These are phyloP conservation scores for Coffea humblotiana DNA, from an alignment of 305 asterid species.

Conservation along the genomic window DNA sequence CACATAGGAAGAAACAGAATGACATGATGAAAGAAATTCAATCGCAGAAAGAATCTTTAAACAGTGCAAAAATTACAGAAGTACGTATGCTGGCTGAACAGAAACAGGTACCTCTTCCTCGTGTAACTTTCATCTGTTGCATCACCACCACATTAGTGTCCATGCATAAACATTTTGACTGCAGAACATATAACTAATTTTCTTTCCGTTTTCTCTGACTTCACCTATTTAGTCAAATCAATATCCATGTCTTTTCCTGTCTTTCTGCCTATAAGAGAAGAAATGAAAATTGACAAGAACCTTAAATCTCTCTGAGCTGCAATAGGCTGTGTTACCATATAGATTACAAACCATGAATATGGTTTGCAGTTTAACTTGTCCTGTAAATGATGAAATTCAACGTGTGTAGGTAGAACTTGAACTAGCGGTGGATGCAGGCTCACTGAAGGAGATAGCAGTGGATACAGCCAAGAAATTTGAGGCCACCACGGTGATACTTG, in stretches of 20 bases:
- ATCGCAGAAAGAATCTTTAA: slow-evolving; percentile 25
- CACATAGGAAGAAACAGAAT: slow-evolving; percentile 35
- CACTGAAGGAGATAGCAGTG: slow-evolving; percentile 40
- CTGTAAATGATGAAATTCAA: not conserved
- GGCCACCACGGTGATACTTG: slow-evolving; percentile 50
- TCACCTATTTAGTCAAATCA: not conserved
- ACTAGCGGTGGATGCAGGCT: slow-evolving; percentile 47
- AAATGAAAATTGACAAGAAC: no score
- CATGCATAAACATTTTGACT: not conserved
- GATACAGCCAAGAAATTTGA: slow-evolving; percentile 33
- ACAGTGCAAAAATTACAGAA: slow-evolving; percentile 26
- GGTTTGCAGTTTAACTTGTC: not conserved
- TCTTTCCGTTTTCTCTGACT: not conserved
- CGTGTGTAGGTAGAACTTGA: slow-evolving; percentile 43
- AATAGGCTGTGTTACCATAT: not conserved
- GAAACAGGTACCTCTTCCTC: slow-evolving; percentile 32
- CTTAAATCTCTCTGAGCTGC: not conserved
- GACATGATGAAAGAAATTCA: slow-evolving; percentile 31
- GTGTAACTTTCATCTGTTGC: not conserved
- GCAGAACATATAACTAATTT: not conserved
- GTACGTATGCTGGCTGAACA: slow-evolving; percentile 28
- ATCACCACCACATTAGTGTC: not conserved
- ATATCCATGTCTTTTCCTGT: not conserved
- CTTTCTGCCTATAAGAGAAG: not conserved
- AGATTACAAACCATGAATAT: not conserved